phyloP scores from a whole-genome alignment of 371 early-diverging fungal species.

The Enterospora canceri region DNA sequence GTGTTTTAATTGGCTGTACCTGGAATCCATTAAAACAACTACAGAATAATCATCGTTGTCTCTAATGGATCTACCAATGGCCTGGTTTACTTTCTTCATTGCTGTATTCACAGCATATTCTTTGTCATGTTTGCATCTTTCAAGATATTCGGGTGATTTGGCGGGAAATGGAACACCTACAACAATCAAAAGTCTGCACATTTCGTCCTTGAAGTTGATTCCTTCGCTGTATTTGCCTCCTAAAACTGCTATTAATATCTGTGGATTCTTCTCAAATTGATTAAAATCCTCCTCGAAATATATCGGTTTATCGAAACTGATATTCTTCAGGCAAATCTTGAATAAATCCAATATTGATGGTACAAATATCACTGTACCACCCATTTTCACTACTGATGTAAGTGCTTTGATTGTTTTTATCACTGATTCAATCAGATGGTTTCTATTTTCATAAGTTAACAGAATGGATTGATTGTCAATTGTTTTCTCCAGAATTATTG shows the following conservation, averaged over 20 bases:
- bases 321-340: conserved; percentile 41
- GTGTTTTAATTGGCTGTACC: conserved; percentile 54
- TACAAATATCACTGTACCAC: conserved; percentile 54
- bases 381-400: conserved; percentile 25
- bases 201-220: conserved; percentile 64
- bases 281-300: conserved; percentile 46
- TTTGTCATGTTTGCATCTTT: conserved; percentile 31
- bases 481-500: conserved; percentile 60
- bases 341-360: conserved; percentile 33
- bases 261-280: conserved; percentile 43
- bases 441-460: conserved; percentile 64
- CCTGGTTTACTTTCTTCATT: conserved; percentile 86
- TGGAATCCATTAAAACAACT: conserved; percentile 59
- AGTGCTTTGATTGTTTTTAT: conserved; percentile 21
- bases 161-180: conserved; percentile 74
- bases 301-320: conserved; percentile 19
- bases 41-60: conserved; percentile 67
- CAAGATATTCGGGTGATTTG: conserved; percentile 63
- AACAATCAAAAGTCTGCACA: conserved; percentile 62
- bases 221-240: conserved; percentile 92
- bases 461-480: conserved; percentile 60
- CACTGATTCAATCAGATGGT: conserved; percentile 21
- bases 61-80: conserved; percentile 72
- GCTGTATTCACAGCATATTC: conserved; percentile 41
- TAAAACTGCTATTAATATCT: conserved; percentile 76